A percentile compares a stretch with the other conserved stretches of the same genome.
Conservation (phyloP, 1,139 yeast genomes). For the Saccharomycopsis phalli region DNA sequence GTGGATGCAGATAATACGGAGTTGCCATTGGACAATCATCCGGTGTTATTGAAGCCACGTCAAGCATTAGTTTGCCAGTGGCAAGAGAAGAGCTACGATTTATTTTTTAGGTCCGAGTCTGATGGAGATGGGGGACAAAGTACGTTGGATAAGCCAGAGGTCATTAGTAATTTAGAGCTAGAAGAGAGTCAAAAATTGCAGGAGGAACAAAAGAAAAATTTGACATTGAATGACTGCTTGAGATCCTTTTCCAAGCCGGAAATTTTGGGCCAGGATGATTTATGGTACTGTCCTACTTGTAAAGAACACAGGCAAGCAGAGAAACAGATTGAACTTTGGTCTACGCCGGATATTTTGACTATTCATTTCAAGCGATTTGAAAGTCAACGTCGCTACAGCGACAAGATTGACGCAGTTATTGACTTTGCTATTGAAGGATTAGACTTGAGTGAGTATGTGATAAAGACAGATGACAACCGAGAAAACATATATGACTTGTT, state of each 20-base stretch:
- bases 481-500: constrained; percentile 61
- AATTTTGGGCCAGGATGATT: constrained; percentile 77
- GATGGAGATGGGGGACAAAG: constrained; percentile 34
- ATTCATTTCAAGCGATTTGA: constrained; percentile 89
- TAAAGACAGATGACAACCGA: constrained; percentile 30
- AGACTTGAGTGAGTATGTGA: constrained; percentile 55
- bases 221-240: constrained; percentile 68
- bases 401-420: constrained; percentile 77
- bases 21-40: constrained; percentile 17
- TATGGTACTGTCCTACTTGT: constrained; percentile 92
- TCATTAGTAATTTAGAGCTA: constrained; percentile 44
- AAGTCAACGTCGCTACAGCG: constrained; percentile 76
- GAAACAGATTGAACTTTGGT: constrained; percentile 86
- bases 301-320: constrained; percentile 86
- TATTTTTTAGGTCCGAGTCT: constrained; percentile 39
- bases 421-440: constrained; percentile 83
- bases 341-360: constrained; percentile 80
- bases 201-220: constrained; percentile 36
- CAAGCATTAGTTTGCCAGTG: constrained; percentile 69
- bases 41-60: constrained; percentile 27
- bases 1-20: background rate
- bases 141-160: constrained; percentile 46
- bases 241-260: constrained; percentile 73
- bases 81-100: constrained; percentile 40
- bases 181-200: constrained; percentile 37